Evolutionary conservation across 345 rosid genomes (phyloP), one percentile per base, ranked within the genome.

Genomic region (Hibiscus tridactylites): DNA sequence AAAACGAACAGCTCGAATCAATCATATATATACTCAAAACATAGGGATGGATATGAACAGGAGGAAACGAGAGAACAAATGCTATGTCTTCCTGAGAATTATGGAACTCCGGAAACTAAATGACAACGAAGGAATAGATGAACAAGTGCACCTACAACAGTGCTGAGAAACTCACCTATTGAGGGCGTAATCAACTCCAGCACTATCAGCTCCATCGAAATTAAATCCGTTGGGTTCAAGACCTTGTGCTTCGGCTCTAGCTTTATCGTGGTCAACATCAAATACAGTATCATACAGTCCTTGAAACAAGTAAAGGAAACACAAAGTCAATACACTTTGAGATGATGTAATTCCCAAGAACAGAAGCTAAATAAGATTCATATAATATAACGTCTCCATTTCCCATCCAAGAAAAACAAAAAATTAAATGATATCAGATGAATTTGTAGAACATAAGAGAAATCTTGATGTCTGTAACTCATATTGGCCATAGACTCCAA

Each of bases 241-340:
- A 60, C 88, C 93, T 80, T 86, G 88, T 54, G 88, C 88, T 80
- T 84, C 63, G 21, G 98, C 96, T 78, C 96, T 87, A 46, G 83
- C 96, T 83, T 91, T 86, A 73, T 91, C 97, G 39, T 91, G 84
- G 76, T 90, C 98, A 7, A 94, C 95, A 64, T 94, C 98, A 81
- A 91, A 91, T 47, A 94, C 98, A 0, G 96, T 88, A 76, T 94
- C 98, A n/a, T 77, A 87, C 59, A 94, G 96, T 65, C 97, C 98
- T 94, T 70, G 39, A 54, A 80, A 10, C 13, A 73, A 79, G 74
- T 2, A 76, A 33, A n/a, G 3, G 37, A 68, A 73, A 73, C 57
- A 72, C 59, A 31, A 56, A 69, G 70, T 73, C 47, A 72, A 37
- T 29, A 59, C 26, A 17, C 24, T 19, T 37, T 13, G 15, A 16